Conservation (phyloP, 1,139 yeast species). For the Sugiyamaella neomexicana region DNA sequence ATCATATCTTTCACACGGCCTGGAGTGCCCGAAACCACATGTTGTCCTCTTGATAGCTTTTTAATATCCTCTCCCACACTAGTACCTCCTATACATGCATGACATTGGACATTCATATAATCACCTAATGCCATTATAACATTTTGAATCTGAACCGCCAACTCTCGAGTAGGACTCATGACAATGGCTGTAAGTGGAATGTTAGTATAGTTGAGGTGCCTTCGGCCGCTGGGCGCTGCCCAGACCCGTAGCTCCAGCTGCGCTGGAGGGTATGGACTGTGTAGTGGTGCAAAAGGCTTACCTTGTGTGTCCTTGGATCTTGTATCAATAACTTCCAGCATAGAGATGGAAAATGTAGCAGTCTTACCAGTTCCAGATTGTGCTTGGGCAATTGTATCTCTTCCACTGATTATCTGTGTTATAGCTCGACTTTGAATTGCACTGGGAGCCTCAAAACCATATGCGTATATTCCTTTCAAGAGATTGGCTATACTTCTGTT, state of each 20-base stretch:
- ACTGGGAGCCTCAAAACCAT: constrained; percentile 93
- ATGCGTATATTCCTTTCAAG: constrained; percentile 73
- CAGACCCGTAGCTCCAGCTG: constrained; percentile 4
- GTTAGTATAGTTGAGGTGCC: constrained; percentile 17
- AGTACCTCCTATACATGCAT: constrained; percentile 94
- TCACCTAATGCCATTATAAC: constrained; percentile 85
- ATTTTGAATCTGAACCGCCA: constrained; percentile 84
- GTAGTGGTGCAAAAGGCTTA: background rate
- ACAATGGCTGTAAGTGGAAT: constrained; percentile 57
- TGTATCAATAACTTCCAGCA: constrained; percentile 76
- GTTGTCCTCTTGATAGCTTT: constrained; percentile 73
- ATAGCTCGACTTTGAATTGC: constrained; percentile 96
- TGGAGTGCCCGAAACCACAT: constrained; percentile 96
- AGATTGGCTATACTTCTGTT: constrained; percentile 49
- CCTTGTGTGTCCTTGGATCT: constrained; percentile 51
- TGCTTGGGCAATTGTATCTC: constrained; percentile 95
- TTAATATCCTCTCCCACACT: constrained; percentile 78
- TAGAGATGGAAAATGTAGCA: constrained; percentile 92
- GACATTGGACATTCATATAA: constrained; percentile 75
- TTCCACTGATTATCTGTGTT: constrained; percentile 84
- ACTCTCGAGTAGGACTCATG: constrained; percentile 92
- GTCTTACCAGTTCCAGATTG: constrained; percentile 99
- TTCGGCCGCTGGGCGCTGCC: constrained; percentile 3
- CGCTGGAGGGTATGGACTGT: background rate
- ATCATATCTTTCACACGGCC: constrained; percentile 91